These are phyloP conservation scores for Beauveria caledonica DNA, from an alignment of 2,329 filamentous ascomycete genomes.

Conservation along the genomic window DNA sequence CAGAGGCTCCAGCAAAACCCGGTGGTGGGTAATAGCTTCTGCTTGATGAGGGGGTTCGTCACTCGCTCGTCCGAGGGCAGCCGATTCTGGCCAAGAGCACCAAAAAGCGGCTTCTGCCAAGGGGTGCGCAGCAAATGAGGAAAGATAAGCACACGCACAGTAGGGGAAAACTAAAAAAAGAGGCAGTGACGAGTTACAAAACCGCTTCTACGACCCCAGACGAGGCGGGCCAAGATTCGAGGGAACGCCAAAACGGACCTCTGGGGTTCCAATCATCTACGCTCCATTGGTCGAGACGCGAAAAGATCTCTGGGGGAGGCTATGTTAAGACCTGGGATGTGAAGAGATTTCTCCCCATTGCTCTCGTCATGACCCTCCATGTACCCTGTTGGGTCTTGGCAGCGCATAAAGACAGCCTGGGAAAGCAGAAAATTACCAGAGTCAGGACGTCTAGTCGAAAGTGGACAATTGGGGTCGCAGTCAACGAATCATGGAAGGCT, in stretches of 20 bases:
- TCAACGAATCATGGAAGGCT: background rate
- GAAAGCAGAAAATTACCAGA: background rate
- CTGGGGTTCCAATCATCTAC: background rate
- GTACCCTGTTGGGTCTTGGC: background rate
- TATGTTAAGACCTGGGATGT: background rate
- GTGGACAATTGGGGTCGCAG: background rate
- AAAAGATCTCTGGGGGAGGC: background rate
- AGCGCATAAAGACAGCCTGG: background rate
- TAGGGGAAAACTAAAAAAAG: background rate
- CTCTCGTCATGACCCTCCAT: background rate
- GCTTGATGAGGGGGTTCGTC: background rate
- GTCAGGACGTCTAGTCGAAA: background rate
- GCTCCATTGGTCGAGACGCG: background rate
- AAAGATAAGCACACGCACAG: background rate
- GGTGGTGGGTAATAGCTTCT: background rate
- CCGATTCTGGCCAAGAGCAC: background rate
- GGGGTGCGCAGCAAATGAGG: background rate
- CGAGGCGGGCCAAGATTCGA: conserved; percentile 2
- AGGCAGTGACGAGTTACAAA: background rate
- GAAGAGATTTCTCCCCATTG: background rate
- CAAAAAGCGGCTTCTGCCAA: background rate
- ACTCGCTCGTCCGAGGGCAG: conserved; percentile 1
- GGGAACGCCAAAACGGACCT: background rate
- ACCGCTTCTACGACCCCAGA: background rate
- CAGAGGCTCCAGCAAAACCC: conserved; percentile 1